A percentile compares a stretch with the other conserved stretches of the same genome.
Evolutionary conservation across 2,329 filamentous ascomycete species (phyloP).

Genomic region (Neofusicoccum cordaticola): DNA sequence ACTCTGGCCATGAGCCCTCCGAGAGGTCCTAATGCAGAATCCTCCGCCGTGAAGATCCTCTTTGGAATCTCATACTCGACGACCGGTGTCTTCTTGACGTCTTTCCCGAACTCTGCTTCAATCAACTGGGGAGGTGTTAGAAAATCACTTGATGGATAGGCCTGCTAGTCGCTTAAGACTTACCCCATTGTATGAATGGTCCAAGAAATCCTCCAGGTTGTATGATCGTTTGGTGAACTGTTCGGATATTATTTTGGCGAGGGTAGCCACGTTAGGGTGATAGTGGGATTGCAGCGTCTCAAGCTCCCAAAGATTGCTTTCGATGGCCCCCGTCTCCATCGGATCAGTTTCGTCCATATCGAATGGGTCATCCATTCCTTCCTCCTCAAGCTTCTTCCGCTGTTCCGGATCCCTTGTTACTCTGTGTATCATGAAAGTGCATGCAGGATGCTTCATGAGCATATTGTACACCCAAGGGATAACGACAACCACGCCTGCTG

Average conservation of each 20-base stretch:
- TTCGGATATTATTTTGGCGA: conserved; percentile 90
- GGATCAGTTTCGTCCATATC: conserved; percentile 73
- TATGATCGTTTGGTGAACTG: conserved; percentile 97
- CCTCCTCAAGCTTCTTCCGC: conserved; percentile 58
- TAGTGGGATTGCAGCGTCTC: conserved; percentile 89
- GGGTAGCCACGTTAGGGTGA: conserved; percentile 92
- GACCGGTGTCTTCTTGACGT: conserved; percentile 80
- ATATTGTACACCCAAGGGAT: conserved; percentile 96
- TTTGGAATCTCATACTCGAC: conserved; percentile 95
- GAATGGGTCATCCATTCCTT: conserved; percentile 73
- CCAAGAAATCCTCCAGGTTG: conserved; percentile 94
- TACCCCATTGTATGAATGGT: conserved; percentile 84
- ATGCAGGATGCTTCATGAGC: conserved; percentile 82
- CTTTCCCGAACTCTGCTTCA: conserved; percentile 77
- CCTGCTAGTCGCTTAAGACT: conserved; percentile 35
- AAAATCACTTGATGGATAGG: not conserved
- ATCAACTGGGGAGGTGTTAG: conserved; percentile 59
- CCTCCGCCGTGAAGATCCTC: conserved; percentile 62
- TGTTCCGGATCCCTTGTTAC: conserved; percentile 58
- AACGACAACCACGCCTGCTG: conserved; percentile 81
- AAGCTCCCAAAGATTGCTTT: conserved; percentile 93
- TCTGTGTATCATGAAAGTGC: conserved; percentile 95
- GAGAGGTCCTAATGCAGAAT: conserved; percentile 27
- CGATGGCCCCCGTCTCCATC: conserved; percentile 80
- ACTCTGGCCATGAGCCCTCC: conserved; percentile 34